Base-by-base conservation (phyloP, 2,329 filamentous ascomycete genomes). In the Pleomassaria siparia region DNA sequence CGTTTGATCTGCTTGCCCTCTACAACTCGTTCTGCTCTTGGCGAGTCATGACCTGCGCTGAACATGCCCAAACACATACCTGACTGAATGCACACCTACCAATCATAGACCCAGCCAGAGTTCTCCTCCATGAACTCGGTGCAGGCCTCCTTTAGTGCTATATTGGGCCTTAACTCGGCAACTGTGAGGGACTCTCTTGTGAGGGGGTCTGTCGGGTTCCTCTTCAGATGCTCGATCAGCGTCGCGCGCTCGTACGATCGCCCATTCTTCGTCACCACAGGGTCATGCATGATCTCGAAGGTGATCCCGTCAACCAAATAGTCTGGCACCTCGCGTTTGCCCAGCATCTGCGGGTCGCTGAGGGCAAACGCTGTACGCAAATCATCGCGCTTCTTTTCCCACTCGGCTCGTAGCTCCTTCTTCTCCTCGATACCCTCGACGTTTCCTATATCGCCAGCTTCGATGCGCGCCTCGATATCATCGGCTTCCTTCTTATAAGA, bases 221-320 rank as follows among this genome's bases (percentile, higher is more conserved):
- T 79, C 60, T 87, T 86, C 21, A 99, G 77, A 66, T 96, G 91
- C 70, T 95, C 90, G 63, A 91, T 78, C 51, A 99, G 87, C 13
- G 88, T 88, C 0, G 88, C 80, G 33, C 92, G 82, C 69, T 97
- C 94, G 67, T 96, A 99, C 1, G 88, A 94, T 55, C 91, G 88
- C 11, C 94, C 94, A 1, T 87, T 91, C 62, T 88, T 91, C 1
- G 89, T 92, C 2, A 78, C 73, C 0, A 79, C 85, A 76, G 70
- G 87, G 62, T 91, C 87, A 26, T 86, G 75, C 85, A 91, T 87
- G 50, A 91, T 78, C 36, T 79, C 78, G 57, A 91, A 90, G 8
- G 80, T 85, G 29, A 91, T 90, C 49, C 87, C 86, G 64, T 92
- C 88, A 35, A 92, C 80, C 2, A 83, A 77, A 79, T 88, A 90